These are phyloP conservation scores for Jaminaea rosea DNA, from an alignment of 1,284 basidiomycete genomes.

Conservation along the genomic window DNA sequence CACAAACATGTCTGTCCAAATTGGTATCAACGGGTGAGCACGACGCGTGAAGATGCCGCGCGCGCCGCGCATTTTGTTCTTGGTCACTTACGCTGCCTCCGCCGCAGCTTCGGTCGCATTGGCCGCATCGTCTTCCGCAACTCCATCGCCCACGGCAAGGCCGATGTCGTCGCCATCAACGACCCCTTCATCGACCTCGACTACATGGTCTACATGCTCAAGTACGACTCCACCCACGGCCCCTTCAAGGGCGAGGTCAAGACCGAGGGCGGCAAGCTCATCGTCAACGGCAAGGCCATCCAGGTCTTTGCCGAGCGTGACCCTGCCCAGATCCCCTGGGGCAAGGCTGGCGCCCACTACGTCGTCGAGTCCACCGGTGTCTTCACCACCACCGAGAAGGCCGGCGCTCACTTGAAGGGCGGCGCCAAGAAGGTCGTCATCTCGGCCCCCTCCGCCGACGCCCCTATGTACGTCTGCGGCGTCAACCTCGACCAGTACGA, in stretches of 20 bases:
- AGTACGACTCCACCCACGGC: constrained; percentile 96
- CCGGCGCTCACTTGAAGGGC: constrained; percentile 87
- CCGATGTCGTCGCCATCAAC: constrained; percentile 46
- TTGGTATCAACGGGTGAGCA: constrained; percentile 44
- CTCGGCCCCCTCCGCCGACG: constrained; percentile 95
- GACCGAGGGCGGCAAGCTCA: constrained; percentile 79
- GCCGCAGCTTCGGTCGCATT: constrained; percentile 42
- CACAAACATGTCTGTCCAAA: constrained; percentile 25
- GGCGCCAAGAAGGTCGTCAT: constrained; percentile 99
- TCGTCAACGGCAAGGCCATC: constrained; percentile 73
- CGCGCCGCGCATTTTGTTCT: constrained; percentile 3
- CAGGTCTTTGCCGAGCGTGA: constrained; percentile 73
- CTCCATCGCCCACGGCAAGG: constrained; percentile 39
- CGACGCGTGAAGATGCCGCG: not conserved
- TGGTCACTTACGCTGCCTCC: constrained; percentile 6
- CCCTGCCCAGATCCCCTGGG: constrained; percentile 79
- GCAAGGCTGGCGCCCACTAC: constrained; percentile 73
- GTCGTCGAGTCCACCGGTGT: constrained; percentile 98
- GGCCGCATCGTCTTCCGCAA: constrained; percentile 81
- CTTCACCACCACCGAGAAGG: constrained; percentile 87
- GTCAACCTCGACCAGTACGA: constrained; percentile 95
- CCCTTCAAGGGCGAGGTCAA: constrained; percentile 81
- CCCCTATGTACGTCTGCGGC: constrained; percentile 76
- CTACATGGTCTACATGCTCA: constrained; percentile 86
- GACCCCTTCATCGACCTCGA: constrained; percentile 86